Conservation (phyloP, 2,329 filamentous ascomycete species). For the Teratosphaeriaceae sp. region DNA sequence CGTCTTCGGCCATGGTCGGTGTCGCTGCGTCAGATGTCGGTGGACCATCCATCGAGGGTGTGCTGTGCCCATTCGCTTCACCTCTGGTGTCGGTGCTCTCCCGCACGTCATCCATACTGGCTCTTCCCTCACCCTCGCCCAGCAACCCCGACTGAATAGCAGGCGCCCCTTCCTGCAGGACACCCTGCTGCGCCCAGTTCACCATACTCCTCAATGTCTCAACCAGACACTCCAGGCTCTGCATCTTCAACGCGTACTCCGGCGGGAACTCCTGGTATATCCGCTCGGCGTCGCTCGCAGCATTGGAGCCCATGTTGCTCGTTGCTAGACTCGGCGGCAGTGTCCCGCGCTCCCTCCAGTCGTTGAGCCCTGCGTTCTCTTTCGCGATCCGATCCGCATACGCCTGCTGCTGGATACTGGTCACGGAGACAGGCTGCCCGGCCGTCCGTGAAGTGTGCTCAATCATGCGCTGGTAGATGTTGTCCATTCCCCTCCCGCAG, state of each 20-base stretch:
- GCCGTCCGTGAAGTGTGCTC: slow-evolving; percentile 89
- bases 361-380: slow-evolving; percentile 37
- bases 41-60: background rate
- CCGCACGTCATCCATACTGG: slow-evolving; percentile 54
- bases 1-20: slow-evolving; percentile 61
- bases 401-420: slow-evolving; percentile 69
- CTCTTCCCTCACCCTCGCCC: slow-evolving; percentile 37
- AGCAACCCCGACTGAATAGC: slow-evolving; percentile 32
- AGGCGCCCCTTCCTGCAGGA: slow-evolving; percentile 42
- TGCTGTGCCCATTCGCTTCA: slow-evolving; percentile 44
- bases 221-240: slow-evolving; percentile 81
- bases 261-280: slow-evolving; percentile 67
- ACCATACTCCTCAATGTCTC: slow-evolving; percentile 84
- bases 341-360: slow-evolving; percentile 83
- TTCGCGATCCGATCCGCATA: slow-evolving; percentile 74
- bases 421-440: slow-evolving; percentile 69
- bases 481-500: slow-evolving; percentile 89
- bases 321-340: slow-evolving; percentile 82
- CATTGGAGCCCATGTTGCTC: slow-evolving; percentile 56
- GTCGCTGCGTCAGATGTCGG: slow-evolving; percentile 8
- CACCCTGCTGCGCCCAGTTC: slow-evolving; percentile 77
- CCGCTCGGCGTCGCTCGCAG: slow-evolving; percentile 24
- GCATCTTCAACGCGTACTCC: slow-evolving; percentile 86
- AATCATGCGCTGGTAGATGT: slow-evolving; percentile 91
- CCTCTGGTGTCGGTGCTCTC: slow-evolving; percentile 68